Base-by-base conservation (phyloP, 345 rosid genomes). In the Microthlaspi erraticum region DNA sequence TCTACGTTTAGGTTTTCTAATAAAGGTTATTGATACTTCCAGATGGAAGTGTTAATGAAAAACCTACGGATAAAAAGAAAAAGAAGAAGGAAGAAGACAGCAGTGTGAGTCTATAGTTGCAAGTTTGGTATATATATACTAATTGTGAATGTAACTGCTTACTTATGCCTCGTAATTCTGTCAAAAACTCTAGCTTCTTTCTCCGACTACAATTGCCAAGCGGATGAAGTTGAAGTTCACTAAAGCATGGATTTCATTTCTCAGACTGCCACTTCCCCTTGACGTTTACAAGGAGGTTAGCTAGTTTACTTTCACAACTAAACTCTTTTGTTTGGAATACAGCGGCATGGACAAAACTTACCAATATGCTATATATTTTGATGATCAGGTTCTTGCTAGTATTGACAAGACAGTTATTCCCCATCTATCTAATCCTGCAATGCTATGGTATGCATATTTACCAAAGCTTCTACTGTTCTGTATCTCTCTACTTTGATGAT, bases 241-340 rank as follows among this genome's bases (percentile, higher is more conserved):
- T 3, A 91, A 89, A 81, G 90, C 96, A 10, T 94, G 99, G 99
- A 80, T 86, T 74, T 76, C 95, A 33, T 91, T 94, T 85, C 93
- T 94, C 66, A 85, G 91, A 79, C 79, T 91, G 52, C 95, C 88
- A 10, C 92, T 91, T 61, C 93, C 96, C 10, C 75, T 89, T 72
- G 92, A 84, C 73, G 80, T 94, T 20, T 94, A 91, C 84, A 94
- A 91, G 80, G 95, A 94, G 92, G 99, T 91, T 70, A 73, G 51
- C 58, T 33, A 0, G 14, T 71, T 33, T 51, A 64, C 63, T 65
- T 26, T 56, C 48, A 44, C 42, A 65, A 52, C 17, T 13, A 57
- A 51, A 32, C 13, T 2, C 13, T 2, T 64, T 57, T 23, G 2
- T 71, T 49, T 41, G 3, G 42, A 12, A 65, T 34, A 13, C 44